Evolutionary conservation across 768 basidiomycete genomes (phyloP), one percentile per base, ranked within the genome.

Genomic region (Macrolepiota albuminosa): DNA sequence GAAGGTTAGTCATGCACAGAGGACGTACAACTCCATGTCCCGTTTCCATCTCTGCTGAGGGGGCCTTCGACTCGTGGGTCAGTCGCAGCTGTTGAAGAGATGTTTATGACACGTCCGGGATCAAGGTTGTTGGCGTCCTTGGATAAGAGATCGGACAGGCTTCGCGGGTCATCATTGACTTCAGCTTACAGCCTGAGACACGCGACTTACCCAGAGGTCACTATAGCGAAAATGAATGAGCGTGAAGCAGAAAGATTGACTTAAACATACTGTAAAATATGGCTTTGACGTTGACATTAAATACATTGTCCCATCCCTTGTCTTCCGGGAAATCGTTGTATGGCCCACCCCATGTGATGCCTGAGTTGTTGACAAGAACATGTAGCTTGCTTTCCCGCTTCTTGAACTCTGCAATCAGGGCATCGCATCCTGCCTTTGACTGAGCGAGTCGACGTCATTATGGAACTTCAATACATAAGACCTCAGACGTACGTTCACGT

Each of bases 251-350:
- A 36, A n/a, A 18, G 52, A 42, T 59, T 8, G 51, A 36, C n/a
- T 42, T 11, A 9, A 2, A 71, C 86, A 61, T 62, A 91, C 89
- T 78, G 73, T 93, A 95, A 66, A 91, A 94, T 46, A 89, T 77
- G 60, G 85, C 85, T 76, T 94, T 95, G 54, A 95, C 91, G 67
- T 95, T 95, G 40, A 93, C 83, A 24, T 84, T 82, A 69, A 93
- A 82, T 42, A 94, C 78, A 39, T 87, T 86, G 63, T 94, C 91
- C 93, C 93, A 94, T 1, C 93, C 92, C 64, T 85, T 86, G 64
- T 84, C 84, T 71, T 93, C 91, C 0, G 91, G 90, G 62, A 89
- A 83, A 63, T 86, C 78, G 10, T 82, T 75, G 69, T 80, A 90
- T 0, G 84, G 78, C 8, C 86, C 84, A 18, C 89, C 91, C 91